phyloP scores from a whole-genome alignment of 495 filamentous ascomycete species.

The Symbiotaphrina buchneri region DNA sequence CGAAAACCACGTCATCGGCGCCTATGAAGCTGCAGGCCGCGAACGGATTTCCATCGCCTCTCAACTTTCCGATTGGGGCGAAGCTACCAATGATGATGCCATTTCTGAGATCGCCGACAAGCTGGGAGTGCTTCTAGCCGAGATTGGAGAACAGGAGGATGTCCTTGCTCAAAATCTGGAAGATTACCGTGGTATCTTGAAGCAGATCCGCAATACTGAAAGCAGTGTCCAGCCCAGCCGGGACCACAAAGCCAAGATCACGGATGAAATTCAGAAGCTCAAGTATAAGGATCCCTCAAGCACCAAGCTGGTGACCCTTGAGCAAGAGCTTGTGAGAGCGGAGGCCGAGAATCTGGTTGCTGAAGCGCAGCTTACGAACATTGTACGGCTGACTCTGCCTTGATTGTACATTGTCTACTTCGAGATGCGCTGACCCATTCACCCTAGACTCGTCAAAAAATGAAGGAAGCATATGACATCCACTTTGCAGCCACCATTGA shows the following conservation, averaged over 20 bases:
- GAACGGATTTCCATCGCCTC: slow-evolving; percentile 65
- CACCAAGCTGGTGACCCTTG: slow-evolving; percentile 50
- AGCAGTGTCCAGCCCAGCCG: slow-evolving; percentile 76
- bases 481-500: slow-evolving; percentile 80
- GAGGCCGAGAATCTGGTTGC: slow-evolving; percentile 92
- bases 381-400: slow-evolving; percentile 25
- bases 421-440: not conserved
- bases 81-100: slow-evolving; percentile 64
- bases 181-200: slow-evolving; percentile 56
- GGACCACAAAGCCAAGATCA: slow-evolving; percentile 61
- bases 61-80: slow-evolving; percentile 94
- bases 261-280: slow-evolving; percentile 73
- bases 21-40: slow-evolving; percentile 59
- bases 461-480: slow-evolving; percentile 79
- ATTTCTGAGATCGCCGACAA: slow-evolving; percentile 84
- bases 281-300: slow-evolving; percentile 76
- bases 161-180: slow-evolving; percentile 68
- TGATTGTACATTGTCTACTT: not conserved
- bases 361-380: slow-evolving; percentile 88
- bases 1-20: slow-evolving; percentile 62
- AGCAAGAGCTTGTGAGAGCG: slow-evolving; percentile 87
- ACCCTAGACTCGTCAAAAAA: slow-evolving; percentile 60
- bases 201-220: slow-evolving; percentile 84
- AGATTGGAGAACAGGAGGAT: slow-evolving; percentile 86
- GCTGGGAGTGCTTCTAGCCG: slow-evolving; percentile 71